These are phyloP conservation scores for Cucumis sativus DNA, from an alignment of 306 rosid species.

Conservation along the genomic window Cucumber_9930_V3 NC_026657.2:34645001-34645500, in stretches of 20 bases:
- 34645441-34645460: conserved; percentile 59
- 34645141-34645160: too few species aligned
- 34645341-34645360: conserved; percentile 73
- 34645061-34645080: conserved; percentile 64
- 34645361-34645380: conserved; percentile 55
- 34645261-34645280: too few species aligned
- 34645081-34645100: conserved; percentile 47
- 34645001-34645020: conserved; percentile 44
- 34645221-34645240: too few species aligned
- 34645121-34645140: too few species aligned
- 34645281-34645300: neutral
- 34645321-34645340: conserved; percentile 99
- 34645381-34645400: conserved; percentile 53
- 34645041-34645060: conserved; percentile 41
- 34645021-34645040: conserved; percentile 60
- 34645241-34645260: too few species aligned
- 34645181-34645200: too few species aligned
- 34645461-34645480: conserved; percentile 48
- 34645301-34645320: conserved; percentile 73
- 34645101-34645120: too few species aligned
- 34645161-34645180: too few species aligned
- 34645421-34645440: conserved; percentile 93
- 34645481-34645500: conserved; percentile 56
- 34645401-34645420: conserved; percentile 75
- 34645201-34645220: too few species aligned